Evolutionary conservation across 2,329 filamentous ascomycete genomes (phyloP).

Genomic region (Pestalotiopsis sp.): DNA sequence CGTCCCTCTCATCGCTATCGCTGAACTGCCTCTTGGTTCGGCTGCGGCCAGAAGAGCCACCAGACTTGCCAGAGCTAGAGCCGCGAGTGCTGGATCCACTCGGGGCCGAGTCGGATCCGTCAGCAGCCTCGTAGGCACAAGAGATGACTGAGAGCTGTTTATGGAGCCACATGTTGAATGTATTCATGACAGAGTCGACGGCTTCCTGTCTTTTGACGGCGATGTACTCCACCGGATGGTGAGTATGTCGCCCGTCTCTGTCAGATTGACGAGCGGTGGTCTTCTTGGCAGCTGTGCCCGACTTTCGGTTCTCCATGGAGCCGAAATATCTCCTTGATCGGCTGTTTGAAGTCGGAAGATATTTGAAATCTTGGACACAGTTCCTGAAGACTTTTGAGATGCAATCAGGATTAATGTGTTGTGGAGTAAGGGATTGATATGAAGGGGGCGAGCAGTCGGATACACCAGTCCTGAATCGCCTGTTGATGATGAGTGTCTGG

Average conservation of each 20-base stretch:
- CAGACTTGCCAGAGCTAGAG: constrained; percentile 19
- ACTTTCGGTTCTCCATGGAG: constrained; percentile 31
- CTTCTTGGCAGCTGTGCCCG: constrained; percentile 25
- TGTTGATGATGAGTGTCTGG: neutral
- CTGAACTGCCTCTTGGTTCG: constrained; percentile 30
- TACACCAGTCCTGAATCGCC: constrained; percentile 9
- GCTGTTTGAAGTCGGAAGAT: neutral
- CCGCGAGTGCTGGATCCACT: constrained; percentile 11
- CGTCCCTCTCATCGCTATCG: constrained; percentile 28
- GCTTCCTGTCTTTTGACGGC: constrained; percentile 27
- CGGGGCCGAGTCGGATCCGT: constrained; percentile 21
- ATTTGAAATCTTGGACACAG: neutral
- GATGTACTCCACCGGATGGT: constrained; percentile 32
- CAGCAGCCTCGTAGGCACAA: constrained; percentile 30
- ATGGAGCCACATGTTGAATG: constrained; percentile 32
- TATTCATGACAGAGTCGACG: constrained; percentile 29
- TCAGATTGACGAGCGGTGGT: constrained; percentile 26
- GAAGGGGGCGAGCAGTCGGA: neutral
- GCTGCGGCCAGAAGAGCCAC: constrained; percentile 17
- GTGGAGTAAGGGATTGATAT: neutral
- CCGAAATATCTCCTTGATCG: constrained; percentile 17
- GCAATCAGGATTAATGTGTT: neutral
- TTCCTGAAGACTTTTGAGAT: neutral
- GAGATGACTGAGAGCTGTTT: constrained; percentile 31
- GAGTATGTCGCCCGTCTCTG: constrained; percentile 21